Evolutionary conservation across 2,329 filamentous ascomycete species (phyloP).

Genomic region (Talaromyces sp.): DNA sequence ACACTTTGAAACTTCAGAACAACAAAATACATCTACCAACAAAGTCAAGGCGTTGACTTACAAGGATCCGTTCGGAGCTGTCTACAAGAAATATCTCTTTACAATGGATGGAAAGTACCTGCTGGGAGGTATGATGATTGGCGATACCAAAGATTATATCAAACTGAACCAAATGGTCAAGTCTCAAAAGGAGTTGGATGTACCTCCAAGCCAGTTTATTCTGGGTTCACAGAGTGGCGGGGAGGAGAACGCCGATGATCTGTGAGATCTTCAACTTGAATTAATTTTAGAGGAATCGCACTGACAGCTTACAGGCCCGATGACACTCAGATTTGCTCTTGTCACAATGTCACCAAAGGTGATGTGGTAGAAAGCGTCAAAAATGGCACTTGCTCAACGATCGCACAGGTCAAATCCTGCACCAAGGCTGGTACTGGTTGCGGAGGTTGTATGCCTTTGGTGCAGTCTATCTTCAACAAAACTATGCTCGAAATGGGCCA

Average conservation of each 20-base stretch:
- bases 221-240: slow-evolving; percentile 71
- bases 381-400: slow-evolving; percentile 73
- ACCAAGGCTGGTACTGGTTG: slow-evolving; percentile 91
- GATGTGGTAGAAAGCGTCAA: slow-evolving; percentile 71
- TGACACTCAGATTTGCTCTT: slow-evolving; percentile 86
- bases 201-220: slow-evolving; percentile 78
- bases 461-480: slow-evolving; percentile 85
- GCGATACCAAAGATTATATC: slow-evolving; percentile 85
- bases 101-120: slow-evolving; percentile 86
- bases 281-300: not conserved
- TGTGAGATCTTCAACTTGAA: slow-evolving; percentile 43
- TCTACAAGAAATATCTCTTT: slow-evolving; percentile 94
- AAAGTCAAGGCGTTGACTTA: slow-evolving; percentile 79
- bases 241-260: slow-evolving; percentile 71
- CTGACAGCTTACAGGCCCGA: slow-evolving; percentile 52
- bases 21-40: not conserved
- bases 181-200: slow-evolving; percentile 72
- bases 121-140: slow-evolving; percentile 96
- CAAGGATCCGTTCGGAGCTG: slow-evolving; percentile 79
- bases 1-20: slow-evolving; percentile 44
- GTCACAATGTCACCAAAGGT: slow-evolving; percentile 87
- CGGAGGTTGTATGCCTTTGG: slow-evolving; percentile 83
- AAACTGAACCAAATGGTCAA: slow-evolving; percentile 86
- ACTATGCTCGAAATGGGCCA: slow-evolving; percentile 82
- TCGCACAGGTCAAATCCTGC: slow-evolving; percentile 80